These are phyloP conservation scores for Dendrocalamus sinicus DNA, from an alignment of 176 grass and related monocot genomes.

Conservation along the genomic window DNA sequence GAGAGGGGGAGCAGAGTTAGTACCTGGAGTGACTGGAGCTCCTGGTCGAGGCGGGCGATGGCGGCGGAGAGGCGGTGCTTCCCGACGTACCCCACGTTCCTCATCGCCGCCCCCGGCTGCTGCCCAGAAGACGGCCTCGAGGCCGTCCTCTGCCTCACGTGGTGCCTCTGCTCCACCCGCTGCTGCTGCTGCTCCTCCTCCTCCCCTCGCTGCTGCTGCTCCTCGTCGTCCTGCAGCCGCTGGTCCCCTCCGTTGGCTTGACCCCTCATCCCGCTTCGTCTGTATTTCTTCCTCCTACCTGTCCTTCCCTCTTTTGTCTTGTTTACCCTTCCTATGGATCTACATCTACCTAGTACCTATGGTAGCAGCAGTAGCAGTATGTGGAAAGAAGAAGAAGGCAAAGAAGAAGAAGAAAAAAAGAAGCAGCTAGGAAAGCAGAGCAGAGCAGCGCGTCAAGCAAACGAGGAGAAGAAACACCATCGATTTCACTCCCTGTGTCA, in stretches of 20 bases:
- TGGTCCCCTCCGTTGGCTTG: slow-evolving; percentile 48
- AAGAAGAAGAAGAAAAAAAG: background rate
- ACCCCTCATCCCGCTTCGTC: slow-evolving; percentile 37
- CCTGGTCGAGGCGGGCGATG: slow-evolving; percentile 81
- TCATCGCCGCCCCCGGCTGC: slow-evolving; percentile 27
- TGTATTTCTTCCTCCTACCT: background rate
- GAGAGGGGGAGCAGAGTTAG: background rate
- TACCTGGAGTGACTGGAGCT: slow-evolving; percentile 81
- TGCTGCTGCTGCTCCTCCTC: background rate
- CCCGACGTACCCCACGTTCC: slow-evolving; percentile 67
- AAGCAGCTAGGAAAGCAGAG: background rate
- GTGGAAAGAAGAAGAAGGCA: background rate
- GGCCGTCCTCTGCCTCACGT: background rate
- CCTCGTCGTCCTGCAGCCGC: slow-evolving; percentile 22
- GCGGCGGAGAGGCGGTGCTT: slow-evolving; percentile 86
- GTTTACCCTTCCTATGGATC: slow-evolving; percentile 12
- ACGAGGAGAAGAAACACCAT: background rate
- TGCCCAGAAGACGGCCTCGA: slow-evolving; percentile 39
- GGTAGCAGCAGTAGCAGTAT: background rate
- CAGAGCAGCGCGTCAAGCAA: background rate
- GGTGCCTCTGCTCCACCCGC: background rate
- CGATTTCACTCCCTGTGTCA: background rate
- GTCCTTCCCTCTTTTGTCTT: background rate
- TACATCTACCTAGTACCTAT: slow-evolving; percentile 9
- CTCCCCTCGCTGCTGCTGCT: background rate